Percentiles rank a stretch among this genome's conserved stretches.
Conservation (phyloP, 176 grass and related monocot species). For the Coix lacrymajobi region DNA sequence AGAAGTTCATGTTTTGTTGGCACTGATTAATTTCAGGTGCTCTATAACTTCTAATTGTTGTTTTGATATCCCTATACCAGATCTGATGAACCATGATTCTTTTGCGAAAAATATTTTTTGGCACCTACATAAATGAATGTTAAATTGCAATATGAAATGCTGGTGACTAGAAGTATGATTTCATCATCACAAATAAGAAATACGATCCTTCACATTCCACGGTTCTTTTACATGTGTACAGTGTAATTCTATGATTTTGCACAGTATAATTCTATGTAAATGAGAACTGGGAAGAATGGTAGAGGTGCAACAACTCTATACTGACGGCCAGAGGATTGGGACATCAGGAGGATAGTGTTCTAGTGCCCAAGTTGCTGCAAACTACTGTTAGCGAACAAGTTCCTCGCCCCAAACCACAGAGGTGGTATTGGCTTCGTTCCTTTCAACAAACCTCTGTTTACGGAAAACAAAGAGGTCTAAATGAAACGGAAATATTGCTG, state of each 20-base stretch:
- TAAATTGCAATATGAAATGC: neutral
- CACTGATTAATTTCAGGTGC: neutral
- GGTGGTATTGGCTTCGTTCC: too few species aligned
- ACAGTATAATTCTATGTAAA: too few species aligned
- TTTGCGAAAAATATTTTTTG: neutral
- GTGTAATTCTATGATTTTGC: neutral
- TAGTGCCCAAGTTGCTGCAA: too few species aligned
- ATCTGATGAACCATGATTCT: neutral
- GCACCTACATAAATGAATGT: neutral
- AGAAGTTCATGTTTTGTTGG: neutral
- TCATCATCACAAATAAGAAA: neutral
- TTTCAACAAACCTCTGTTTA: too few species aligned
- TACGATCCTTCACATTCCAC: neutral
- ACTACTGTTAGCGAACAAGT: too few species aligned
- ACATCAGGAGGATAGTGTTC: too few species aligned
- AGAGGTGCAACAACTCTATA: too few species aligned
- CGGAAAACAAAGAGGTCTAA: too few species aligned
- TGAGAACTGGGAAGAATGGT: too few species aligned
- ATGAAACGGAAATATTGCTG: too few species aligned
- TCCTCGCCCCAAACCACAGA: too few species aligned
- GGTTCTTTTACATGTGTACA: neutral
- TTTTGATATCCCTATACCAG: neutral
- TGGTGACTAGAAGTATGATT: neutral
- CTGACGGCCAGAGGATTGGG: too few species aligned
- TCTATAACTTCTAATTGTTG: neutral